Percentiles rank a stretch among this genome's conserved stretches.
Conservation (phyloP, 2,329 filamentous ascomycete genomes). For the Colletotrichum camelliae region DNA sequence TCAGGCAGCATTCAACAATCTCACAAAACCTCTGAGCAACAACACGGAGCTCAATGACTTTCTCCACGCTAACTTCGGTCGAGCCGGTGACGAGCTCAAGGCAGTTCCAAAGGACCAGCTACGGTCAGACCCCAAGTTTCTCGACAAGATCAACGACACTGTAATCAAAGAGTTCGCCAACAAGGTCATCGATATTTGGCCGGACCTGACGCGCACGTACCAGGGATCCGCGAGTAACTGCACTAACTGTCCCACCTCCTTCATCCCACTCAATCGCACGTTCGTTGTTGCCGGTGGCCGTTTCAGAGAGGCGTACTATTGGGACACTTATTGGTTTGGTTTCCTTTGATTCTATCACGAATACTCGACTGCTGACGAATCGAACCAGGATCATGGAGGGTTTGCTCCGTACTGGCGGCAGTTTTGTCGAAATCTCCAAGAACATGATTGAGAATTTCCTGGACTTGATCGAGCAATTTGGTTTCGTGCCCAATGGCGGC, state of each 20-base stretch:
- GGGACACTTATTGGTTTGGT: slow-evolving; percentile 61
- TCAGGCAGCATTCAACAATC: slow-evolving; percentile 62
- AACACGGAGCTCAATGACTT: slow-evolving; percentile 67
- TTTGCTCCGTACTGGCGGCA: slow-evolving; percentile 67
- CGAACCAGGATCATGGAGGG: slow-evolving; percentile 63
- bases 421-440: slow-evolving; percentile 65
- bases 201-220: slow-evolving; percentile 68
- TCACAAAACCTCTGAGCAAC: slow-evolving; percentile 66
- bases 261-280: slow-evolving; percentile 69
- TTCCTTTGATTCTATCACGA: neutral
- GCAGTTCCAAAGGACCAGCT: slow-evolving; percentile 57
- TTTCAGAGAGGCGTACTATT: slow-evolving; percentile 75
- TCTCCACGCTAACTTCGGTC: slow-evolving; percentile 66
- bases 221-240: slow-evolving; percentile 56
- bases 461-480: slow-evolving; percentile 67
- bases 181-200: slow-evolving; percentile 74
- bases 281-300: slow-evolving; percentile 76
- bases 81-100: slow-evolving; percentile 67
- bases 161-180: slow-evolving; percentile 65
- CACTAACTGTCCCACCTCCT: slow-evolving; percentile 66
- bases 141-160: slow-evolving; percentile 60
- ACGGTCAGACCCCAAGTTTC: slow-evolving; percentile 61
- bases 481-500: slow-evolving; percentile 73
- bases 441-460: slow-evolving; percentile 76
- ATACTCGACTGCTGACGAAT: slow-evolving; percentile 30